These are phyloP conservation scores for Calonectria honghensis DNA, from an alignment of 2,329 filamentous ascomycete species.

Conservation along the genomic window DNA sequence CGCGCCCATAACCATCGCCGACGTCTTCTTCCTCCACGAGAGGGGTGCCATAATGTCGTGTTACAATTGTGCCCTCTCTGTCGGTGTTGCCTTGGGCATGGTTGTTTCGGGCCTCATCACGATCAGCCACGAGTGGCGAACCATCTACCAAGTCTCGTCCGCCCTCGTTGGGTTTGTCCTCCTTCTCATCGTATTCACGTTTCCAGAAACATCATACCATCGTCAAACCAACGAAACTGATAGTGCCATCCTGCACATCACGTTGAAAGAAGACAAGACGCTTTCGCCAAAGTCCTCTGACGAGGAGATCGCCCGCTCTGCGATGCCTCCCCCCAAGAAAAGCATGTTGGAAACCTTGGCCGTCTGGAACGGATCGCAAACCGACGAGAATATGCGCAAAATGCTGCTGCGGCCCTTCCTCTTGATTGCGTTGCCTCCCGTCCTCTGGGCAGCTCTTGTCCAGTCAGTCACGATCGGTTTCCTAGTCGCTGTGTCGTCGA, in stretches of 20 bases:
- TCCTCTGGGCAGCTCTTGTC: conserved; percentile 73
- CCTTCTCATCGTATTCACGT: conserved; percentile 69
- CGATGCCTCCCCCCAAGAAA: conserved; percentile 44
- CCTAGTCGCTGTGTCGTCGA: conserved; percentile 72
- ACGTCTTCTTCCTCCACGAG: conserved; percentile 75
- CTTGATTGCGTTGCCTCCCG: conserved; percentile 69
- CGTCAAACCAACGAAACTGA: conserved; percentile 52
- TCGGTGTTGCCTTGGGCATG: conserved; percentile 65
- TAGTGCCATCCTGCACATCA: conserved; percentile 25
- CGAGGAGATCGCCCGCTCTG: conserved; percentile 39
- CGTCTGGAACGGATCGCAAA: conserved; percentile 65
- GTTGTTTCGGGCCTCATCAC: conserved; percentile 69
- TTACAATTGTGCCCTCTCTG: conserved; percentile 64
- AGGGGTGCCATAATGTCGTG: conserved; percentile 70
- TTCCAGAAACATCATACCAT: conserved; percentile 72
- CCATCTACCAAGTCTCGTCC: conserved; percentile 70
- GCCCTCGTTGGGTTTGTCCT: conserved; percentile 70
- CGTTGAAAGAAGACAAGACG: conserved; percentile 33
- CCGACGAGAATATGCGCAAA: conserved; percentile 67
- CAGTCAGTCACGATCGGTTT: conserved; percentile 74
- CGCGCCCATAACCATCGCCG: conserved; percentile 71
- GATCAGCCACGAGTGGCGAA: conserved; percentile 68
- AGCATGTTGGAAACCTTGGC: conserved; percentile 60
- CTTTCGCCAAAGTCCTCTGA: conserved; percentile 43
- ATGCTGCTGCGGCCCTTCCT: conserved; percentile 70